Evolutionary conservation across 2,329 filamentous ascomycete species (phyloP).

Genomic region (Microdochium paspali): DNA sequence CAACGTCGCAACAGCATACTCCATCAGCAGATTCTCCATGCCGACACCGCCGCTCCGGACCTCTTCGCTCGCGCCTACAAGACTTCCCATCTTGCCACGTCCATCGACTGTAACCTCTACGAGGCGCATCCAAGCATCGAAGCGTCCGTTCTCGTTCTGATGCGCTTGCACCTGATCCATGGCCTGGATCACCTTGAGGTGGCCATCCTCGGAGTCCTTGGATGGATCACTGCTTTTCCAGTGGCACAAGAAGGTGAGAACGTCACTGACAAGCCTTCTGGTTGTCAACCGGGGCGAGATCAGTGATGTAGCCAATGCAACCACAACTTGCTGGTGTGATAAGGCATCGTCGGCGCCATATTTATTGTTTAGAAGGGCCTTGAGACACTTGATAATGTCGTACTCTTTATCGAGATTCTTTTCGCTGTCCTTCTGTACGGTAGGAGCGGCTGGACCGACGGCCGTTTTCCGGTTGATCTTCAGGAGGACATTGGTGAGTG

Average conservation of each 20-base stretch:
- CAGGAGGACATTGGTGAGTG: constrained; percentile 82
- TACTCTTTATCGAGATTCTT: constrained; percentile 87
- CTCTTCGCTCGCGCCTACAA: constrained; percentile 94
- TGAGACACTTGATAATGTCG: constrained; percentile 95
- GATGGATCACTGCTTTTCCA: constrained; percentile 48
- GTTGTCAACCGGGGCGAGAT: constrained; percentile 86
- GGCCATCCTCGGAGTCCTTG: constrained; percentile 54
- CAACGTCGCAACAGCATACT: constrained; percentile 91
- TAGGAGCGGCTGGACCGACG: constrained; percentile 58
- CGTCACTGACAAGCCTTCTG: constrained; percentile 89
- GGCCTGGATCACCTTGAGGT: constrained; percentile 86
- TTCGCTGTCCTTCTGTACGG: constrained; percentile 49
- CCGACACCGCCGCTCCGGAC: constrained; percentile 91
- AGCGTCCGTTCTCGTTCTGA: constrained; percentile 86
- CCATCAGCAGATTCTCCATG: constrained; percentile 98
- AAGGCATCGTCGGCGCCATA: constrained; percentile 96
- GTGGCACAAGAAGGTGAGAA: constrained; percentile 91
- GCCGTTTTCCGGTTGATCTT: constrained; percentile 88
- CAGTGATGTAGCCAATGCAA: constrained; percentile 77
- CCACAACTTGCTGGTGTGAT: constrained; percentile 78
- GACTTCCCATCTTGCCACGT: constrained; percentile 95
- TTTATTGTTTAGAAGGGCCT: constrained; percentile 98
- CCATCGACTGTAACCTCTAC: constrained; percentile 96
- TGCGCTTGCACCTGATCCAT: constrained; percentile 85
- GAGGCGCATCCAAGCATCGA: constrained; percentile 97